A percentile compares a stretch with the other conserved stretches of the same genome.
Evolutionary conservation across 805 yeast species (phyloP).

Genomic region (Metschnikowia lachancei): DNA sequence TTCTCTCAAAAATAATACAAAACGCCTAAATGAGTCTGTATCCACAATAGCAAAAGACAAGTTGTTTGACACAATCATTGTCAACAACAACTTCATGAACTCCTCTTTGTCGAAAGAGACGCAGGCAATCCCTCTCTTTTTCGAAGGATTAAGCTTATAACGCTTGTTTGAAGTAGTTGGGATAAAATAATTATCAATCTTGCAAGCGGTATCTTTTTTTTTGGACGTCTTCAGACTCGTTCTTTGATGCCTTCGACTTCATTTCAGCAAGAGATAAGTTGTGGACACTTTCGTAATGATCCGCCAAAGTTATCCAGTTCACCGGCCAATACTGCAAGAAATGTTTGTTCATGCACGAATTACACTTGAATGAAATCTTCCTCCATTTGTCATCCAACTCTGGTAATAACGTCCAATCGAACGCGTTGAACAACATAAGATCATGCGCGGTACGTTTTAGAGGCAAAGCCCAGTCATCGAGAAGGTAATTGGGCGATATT

Average conservation of each 20-base stretch:
- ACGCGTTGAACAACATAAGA: slow-evolving; percentile 1
- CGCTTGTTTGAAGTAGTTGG: too few relatives aligned
- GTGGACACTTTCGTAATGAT: slow-evolving; percentile 2
- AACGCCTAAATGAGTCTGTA: too few relatives aligned
- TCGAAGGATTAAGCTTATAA: too few relatives aligned
- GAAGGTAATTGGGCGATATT: background rate
- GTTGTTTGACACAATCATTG: too few relatives aligned
- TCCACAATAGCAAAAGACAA: too few relatives aligned
- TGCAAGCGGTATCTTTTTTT: too few relatives aligned
- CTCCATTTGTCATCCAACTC: slow-evolving; percentile 5
- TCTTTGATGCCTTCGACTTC: background rate
- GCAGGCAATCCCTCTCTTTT: too few relatives aligned
- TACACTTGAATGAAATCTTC: slow-evolving; percentile 4
- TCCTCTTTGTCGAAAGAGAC: too few relatives aligned
- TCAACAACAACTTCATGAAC: too few relatives aligned
- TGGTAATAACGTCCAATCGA: slow-evolving; percentile 3
- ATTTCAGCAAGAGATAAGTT: background rate
- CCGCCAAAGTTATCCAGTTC: slow-evolving; percentile 7
- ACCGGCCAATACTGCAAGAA: slow-evolving; percentile 7
- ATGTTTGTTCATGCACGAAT: background rate
- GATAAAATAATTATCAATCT: too few relatives aligned
- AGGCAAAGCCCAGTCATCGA: slow-evolving; percentile 5
- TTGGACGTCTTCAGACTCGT: background rate
- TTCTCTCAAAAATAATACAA: too few relatives aligned
- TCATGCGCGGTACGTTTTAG: slow-evolving; percentile 1